Evolutionary conservation across 106 monocot species (phyloP).

Genomic region (Acorus calamus): DNA sequence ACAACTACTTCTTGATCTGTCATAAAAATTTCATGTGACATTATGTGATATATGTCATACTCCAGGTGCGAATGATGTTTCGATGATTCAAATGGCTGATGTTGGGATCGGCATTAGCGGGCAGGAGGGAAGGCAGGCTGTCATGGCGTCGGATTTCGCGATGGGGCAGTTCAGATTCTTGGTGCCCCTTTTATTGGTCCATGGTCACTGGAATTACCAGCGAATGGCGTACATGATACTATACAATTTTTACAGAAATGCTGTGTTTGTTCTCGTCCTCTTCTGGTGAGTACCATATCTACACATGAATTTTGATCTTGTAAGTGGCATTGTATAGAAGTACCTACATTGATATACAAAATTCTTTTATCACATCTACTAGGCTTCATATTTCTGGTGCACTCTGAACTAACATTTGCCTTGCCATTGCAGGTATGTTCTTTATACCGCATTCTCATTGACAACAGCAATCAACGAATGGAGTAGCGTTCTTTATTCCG

Average conservation of each 20-base stretch:
- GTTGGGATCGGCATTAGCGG: slow-evolving; percentile 97
- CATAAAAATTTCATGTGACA: not conserved
- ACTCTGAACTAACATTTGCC: not conserved
- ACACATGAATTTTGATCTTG: not conserved
- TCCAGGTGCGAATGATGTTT: slow-evolving; percentile 97
- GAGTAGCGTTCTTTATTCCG: slow-evolving; percentile 60
- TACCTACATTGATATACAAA: too few relatives aligned
- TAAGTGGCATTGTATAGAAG: too few relatives aligned
- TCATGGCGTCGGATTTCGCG: slow-evolving; percentile 97
- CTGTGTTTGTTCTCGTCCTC: slow-evolving; percentile 63
- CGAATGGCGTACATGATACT: slow-evolving; percentile 95
- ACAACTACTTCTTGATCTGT: not conserved
- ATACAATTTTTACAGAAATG: slow-evolving; percentile 97
- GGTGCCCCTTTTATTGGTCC: slow-evolving; percentile 86
- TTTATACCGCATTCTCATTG: slow-evolving; percentile 65
- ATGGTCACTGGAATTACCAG: slow-evolving; percentile 99
- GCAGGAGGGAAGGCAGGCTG: slow-evolving; percentile 91
- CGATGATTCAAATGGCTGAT: slow-evolving; percentile 99
- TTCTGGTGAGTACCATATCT: slow-evolving; percentile 54
- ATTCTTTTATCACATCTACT: too few relatives aligned
- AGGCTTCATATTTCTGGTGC: not conserved
- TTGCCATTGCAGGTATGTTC: slow-evolving; percentile 60
- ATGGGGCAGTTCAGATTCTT: slow-evolving; percentile 99
- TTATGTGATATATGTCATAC: not conserved
- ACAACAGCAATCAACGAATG: slow-evolving; percentile 57